Conservation (phyloP, 75 land plant species). For the Adiantum capillusveneris region DNA sequence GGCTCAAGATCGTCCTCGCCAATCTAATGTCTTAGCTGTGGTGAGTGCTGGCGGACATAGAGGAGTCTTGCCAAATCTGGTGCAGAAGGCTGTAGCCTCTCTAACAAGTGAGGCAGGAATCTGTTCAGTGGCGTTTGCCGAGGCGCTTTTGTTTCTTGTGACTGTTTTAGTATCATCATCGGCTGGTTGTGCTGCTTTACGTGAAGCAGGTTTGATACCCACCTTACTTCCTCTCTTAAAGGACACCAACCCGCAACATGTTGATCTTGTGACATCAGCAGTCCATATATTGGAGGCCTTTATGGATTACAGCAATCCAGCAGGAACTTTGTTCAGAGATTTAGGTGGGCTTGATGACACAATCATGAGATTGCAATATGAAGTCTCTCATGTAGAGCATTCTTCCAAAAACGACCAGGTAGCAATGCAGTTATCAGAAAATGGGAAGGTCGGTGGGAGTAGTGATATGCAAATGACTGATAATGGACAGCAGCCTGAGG, state of each 20-base stretch:
- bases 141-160: constrained; percentile 75
- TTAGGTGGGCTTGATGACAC: constrained; percentile 87
- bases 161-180: constrained; percentile 84
- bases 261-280: constrained; percentile 81
- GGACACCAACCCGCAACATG: constrained; percentile 61
- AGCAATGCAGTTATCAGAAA: constrained; percentile 14
- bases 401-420: constrained; percentile 25
- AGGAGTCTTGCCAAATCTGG: constrained; percentile 70
- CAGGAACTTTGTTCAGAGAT: constrained; percentile 82
- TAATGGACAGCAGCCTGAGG: constrained; percentile 35
- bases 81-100: constrained; percentile 86
- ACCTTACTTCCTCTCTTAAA: constrained; percentile 83
- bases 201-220: constrained; percentile 86
- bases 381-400: constrained; percentile 58
- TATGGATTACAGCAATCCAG: constrained; percentile 93
- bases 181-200: constrained; percentile 76
- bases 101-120: constrained; percentile 36
- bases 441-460: constrained; percentile 29
- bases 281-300: constrained; percentile 86
- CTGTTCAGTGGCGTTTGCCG: constrained; percentile 71
- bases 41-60: constrained; percentile 84
- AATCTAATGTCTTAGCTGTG: constrained; percentile 56
- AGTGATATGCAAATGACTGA: constrained; percentile 14
- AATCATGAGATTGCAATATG: constrained; percentile 59
- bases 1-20: constrained; percentile 79